A percentile compares a stretch with the other conserved stretches of the same genome.
These are phyloP conservation scores for Deakozyma indianensis DNA, from an alignment of 805 yeast genomes.

Conservation along the genomic window DNA sequence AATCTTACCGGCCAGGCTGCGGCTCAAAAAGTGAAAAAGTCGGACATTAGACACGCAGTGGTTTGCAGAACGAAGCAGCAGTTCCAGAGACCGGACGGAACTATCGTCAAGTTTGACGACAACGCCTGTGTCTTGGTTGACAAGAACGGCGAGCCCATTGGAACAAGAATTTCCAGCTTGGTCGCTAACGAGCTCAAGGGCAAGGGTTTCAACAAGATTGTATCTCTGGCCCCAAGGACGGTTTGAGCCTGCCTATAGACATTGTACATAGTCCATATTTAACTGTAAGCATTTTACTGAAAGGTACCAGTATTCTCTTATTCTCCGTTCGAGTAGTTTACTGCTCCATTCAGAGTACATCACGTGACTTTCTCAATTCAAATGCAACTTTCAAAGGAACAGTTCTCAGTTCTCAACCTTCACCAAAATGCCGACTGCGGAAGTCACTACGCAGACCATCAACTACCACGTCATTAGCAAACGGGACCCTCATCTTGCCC, in stretches of 20 bases:
- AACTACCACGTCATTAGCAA: slow-evolving; percentile 21
- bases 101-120: slow-evolving; percentile 78
- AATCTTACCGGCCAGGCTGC: slow-evolving; percentile 62
- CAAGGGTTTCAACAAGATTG: slow-evolving; percentile 70
- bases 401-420: no score
- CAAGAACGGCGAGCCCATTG: slow-evolving; percentile 86
- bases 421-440: not conserved
- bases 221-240: slow-evolving; percentile 81
- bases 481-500: slow-evolving; percentile 23
- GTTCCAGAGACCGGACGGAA: slow-evolving; percentile 71
- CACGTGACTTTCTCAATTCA: no score
- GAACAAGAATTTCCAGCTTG: slow-evolving; percentile 80
- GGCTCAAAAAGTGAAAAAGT: slow-evolving; percentile 68
- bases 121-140: slow-evolving; percentile 93
- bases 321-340: no score
- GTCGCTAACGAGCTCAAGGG: slow-evolving; percentile 85
- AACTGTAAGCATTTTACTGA: no score
- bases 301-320: no score
- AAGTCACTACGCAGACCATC: not conserved
- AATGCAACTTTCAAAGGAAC: no score
- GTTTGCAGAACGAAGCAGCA: slow-evolving; percentile 84
- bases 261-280: slow-evolving; percentile 1
- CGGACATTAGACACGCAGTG: slow-evolving; percentile 91
- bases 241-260: slow-evolving; percentile 25
- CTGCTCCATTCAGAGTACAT: no score